A percentile compares a stretch with the other conserved stretches of the same genome.
Evolutionary conservation across 306 rosid species (phyloP).

Genomic region (Fragaria ananassa): DNA sequence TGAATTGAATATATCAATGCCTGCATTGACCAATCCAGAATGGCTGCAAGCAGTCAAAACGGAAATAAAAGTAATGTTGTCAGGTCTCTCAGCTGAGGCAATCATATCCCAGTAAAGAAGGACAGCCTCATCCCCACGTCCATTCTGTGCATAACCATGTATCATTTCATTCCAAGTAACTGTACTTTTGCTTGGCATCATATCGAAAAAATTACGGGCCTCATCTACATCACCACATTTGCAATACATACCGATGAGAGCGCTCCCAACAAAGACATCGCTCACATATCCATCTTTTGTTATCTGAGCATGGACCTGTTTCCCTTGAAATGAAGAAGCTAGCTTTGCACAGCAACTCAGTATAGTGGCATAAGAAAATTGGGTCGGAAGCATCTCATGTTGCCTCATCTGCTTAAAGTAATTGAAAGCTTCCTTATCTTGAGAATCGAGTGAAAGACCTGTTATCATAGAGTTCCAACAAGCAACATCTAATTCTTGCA

Average conservation of each 20-base stretch:
- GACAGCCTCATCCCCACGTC: constrained; percentile 59
- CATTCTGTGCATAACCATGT: constrained; percentile 80
- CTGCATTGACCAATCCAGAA: constrained; percentile 68
- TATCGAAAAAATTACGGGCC: constrained; percentile 47
- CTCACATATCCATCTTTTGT: constrained; percentile 54
- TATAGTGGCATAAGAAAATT: constrained; percentile 63
- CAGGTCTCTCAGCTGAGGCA: constrained; percentile 52
- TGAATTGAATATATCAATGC: constrained; percentile 58
- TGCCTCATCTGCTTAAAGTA: constrained; percentile 52
- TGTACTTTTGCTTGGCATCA: constrained; percentile 50
- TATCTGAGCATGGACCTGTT: constrained; percentile 60
- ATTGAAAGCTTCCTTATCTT: constrained; percentile 56
- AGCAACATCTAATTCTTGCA: constrained; percentile 54
- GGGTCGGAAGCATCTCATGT: constrained; percentile 45
- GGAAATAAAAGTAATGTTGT: constrained; percentile 57
- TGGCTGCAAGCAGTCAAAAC: constrained; percentile 80
- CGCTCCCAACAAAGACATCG: constrained; percentile 66
- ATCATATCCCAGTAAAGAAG: constrained; percentile 59
- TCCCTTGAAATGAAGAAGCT: constrained; percentile 62
- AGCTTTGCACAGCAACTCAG: constrained; percentile 62
- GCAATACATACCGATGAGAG: constrained; percentile 71
- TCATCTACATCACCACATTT: constrained; percentile 60
- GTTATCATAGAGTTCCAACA: constrained; percentile 83
- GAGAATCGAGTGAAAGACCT: constrained; percentile 60
- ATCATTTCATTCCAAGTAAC: constrained; percentile 83